phyloP scores from a whole-genome alignment of 176 grass and related monocot genomes.

The Oryza officinalis region DNA sequence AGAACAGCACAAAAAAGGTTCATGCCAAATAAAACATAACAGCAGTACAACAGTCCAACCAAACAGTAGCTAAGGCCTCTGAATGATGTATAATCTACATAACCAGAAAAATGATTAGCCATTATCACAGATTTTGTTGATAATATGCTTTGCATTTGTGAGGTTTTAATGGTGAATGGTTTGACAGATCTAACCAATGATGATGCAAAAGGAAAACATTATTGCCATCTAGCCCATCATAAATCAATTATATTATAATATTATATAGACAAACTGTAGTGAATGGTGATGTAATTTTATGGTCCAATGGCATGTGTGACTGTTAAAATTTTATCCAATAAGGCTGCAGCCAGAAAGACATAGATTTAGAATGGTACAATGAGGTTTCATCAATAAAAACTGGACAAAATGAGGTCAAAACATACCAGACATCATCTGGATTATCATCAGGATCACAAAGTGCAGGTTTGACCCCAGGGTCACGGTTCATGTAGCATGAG shows the following conservation, averaged over 20 bases:
- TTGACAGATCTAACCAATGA: background rate
- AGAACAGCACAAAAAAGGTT: background rate
- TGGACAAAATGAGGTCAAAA: slow-evolving; percentile 13
- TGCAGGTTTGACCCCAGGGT: slow-evolving; percentile 57
- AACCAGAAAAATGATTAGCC: background rate
- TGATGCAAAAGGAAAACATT: slow-evolving; percentile 12
- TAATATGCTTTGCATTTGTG: slow-evolving; percentile 3
- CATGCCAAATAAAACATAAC: slow-evolving; percentile 6
- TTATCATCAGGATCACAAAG: slow-evolving; percentile 68
- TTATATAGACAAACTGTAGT: background rate
- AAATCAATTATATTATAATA: slow-evolving; percentile 16
- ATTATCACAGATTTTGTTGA: background rate
- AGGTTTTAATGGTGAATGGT: background rate
- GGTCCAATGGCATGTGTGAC: background rate
- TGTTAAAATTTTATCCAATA: background rate
- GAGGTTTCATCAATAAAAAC: slow-evolving; percentile 8
- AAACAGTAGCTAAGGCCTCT: background rate
- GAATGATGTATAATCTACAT: background rate
- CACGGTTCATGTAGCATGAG: slow-evolving; percentile 66
- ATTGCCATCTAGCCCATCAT: background rate
- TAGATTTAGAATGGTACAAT: slow-evolving; percentile 3
- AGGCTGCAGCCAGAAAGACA: background rate
- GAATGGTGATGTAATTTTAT: background rate
- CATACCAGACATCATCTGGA: slow-evolving; percentile 78
- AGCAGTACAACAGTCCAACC: slow-evolving; percentile 6